phyloP scores from a whole-genome alignment of 2,329 filamentous ascomycete genomes.

The Fusarium beomiforme region DNA sequence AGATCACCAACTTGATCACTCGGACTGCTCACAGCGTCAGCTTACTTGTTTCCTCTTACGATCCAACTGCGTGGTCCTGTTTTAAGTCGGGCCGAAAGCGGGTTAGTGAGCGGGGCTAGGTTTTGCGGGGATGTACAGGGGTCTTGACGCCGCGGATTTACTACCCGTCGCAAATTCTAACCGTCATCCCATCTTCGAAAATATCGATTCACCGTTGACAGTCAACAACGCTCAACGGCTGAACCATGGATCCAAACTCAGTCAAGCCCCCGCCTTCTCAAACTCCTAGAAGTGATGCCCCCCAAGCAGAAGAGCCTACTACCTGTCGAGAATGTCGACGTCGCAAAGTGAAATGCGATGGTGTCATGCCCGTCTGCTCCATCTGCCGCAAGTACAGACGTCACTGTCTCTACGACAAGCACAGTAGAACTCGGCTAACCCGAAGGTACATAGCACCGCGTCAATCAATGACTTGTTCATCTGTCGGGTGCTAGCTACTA shows the following conservation, averaged over 20 bases:
- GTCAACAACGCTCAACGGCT: not conserved
- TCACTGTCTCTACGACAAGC: conserved; percentile 30
- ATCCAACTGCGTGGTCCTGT: conserved; percentile 5
- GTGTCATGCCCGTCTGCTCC: conserved; percentile 28
- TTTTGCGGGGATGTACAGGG: conserved; percentile 20
- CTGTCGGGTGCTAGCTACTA: not conserved
- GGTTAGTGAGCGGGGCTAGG: conserved; percentile 3
- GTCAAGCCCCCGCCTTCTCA: conserved; percentile 1
- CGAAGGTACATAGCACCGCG: conserved; percentile 12
- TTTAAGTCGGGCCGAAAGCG: conserved; percentile 17
- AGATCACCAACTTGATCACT: not conserved
- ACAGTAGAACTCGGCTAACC: conserved; percentile 26
- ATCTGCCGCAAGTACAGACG: conserved; percentile 28
- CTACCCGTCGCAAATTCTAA: conserved; percentile 12
- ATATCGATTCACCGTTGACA: not conserved
- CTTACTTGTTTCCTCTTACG: not conserved
- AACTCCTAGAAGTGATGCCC: not conserved
- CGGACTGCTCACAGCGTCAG: not conserved
- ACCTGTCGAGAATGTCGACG: conserved; percentile 32
- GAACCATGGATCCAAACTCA: conserved; percentile 3
- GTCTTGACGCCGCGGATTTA: not conserved
- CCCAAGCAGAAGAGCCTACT: conserved; percentile 19
- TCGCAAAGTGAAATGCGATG: conserved; percentile 30
- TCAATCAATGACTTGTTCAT: not conserved
- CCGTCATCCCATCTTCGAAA: not conserved